These are phyloP conservation scores for Capronia americana DNA, from an alignment of 2,329 filamentous ascomycete genomes.

Conservation along the genomic window DNA sequence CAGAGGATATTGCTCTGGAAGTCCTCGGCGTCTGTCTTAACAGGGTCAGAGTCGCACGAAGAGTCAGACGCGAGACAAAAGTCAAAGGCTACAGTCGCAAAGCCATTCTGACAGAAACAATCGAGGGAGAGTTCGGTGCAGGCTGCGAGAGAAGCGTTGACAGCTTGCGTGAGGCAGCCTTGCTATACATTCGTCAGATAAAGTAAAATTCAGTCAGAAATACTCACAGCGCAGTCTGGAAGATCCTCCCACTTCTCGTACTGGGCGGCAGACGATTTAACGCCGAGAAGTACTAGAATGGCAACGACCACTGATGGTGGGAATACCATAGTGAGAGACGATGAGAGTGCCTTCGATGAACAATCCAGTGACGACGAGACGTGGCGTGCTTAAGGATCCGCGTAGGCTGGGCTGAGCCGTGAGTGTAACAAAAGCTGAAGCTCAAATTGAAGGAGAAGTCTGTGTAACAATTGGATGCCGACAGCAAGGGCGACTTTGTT, in stretches of 20 bases:
- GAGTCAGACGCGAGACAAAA: constrained; percentile 4
- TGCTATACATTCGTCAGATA: constrained; percentile 10
- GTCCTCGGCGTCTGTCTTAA: constrained; percentile 6
- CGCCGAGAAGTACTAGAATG: neutral
- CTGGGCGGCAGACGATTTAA: neutral
- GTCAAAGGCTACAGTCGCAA: neutral
- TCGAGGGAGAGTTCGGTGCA: neutral
- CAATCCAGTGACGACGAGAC: neutral
- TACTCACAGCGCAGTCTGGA: constrained; percentile 19
- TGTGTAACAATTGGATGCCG: neutral
- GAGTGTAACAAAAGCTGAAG: neutral
- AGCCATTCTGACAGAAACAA: constrained; percentile 6
- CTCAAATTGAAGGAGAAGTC: neutral
- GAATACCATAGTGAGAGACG: neutral
- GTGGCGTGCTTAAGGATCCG: neutral
- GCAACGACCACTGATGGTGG: neutral
- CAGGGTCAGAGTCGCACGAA: neutral
- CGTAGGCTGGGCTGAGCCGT: neutral
- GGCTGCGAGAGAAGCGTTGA: constrained; percentile 13
- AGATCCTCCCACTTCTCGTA: constrained; percentile 10
- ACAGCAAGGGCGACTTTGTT: neutral
- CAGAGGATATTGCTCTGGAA: constrained; percentile 14
- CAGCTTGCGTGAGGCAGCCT: constrained; percentile 11
- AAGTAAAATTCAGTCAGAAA: neutral
- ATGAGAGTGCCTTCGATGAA: neutral